These are phyloP conservation scores for Xerocomus spinulosus DNA, from an alignment of 768 basidiomycete species.

Conservation along the genomic window DNA sequence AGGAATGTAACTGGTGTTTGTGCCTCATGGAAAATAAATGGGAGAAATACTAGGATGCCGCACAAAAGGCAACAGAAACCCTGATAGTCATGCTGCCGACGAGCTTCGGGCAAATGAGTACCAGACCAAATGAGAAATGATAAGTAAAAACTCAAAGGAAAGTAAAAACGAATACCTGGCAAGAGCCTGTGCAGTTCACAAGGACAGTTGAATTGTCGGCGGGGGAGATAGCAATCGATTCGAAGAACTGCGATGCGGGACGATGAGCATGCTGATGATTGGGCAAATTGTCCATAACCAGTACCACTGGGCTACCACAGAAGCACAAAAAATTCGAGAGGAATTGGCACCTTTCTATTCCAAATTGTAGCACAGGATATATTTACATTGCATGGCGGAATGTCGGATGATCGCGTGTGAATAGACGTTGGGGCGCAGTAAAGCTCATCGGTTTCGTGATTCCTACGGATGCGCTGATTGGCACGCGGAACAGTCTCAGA, in stretches of 20 bases:
- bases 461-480: constrained; percentile 5
- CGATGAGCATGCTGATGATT: constrained; percentile 18
- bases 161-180: too few species aligned
- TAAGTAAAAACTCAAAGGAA: too few species aligned
- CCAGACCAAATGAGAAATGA: constrained; percentile 1
- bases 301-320: constrained; percentile 24
- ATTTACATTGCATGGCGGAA: constrained; percentile 8
- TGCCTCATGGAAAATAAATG: neutral
- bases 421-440: constrained; percentile 7
- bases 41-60: too few species aligned
- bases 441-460: constrained; percentile 17
- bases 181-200: neutral
- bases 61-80: neutral
- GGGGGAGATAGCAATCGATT: neutral
- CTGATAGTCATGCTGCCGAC: too few species aligned
- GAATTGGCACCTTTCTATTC: constrained; percentile 16
- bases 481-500: constrained; percentile 1
- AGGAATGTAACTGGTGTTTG: neutral
- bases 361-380: constrained; percentile 15
- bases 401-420: constrained; percentile 18
- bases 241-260: neutral
- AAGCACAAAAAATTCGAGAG: constrained; percentile 23
- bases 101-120: too few species aligned
- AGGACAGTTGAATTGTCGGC: neutral
- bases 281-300: constrained; percentile 24